Evolutionary conservation across 768 basidiomycete genomes (phyloP), one percentile per base, ranked within the genome.

Genomic region (Suillus hirtellus): DNA sequence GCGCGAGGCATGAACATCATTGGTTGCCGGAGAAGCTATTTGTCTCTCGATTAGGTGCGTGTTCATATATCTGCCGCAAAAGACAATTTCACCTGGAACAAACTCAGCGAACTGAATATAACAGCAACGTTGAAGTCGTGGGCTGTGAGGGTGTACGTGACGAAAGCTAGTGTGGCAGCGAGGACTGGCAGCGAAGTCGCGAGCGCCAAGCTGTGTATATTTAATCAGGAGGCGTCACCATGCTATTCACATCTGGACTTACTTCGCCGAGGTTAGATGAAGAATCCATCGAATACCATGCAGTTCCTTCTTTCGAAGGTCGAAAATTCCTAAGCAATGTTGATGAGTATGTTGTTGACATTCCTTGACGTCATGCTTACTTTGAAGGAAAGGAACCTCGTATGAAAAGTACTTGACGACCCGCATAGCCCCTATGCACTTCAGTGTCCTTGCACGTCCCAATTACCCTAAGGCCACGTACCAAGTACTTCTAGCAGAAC

Each of bases 361-460:
- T 35, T 31, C 21, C 62, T 61, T 43, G 14, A 60, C 27, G 58
- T 27, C 21, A 47, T 5, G 74, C 81, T 72, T 64, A 88, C 89
- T 79, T 65, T 85, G 79, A 50, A 89, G 72, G 73, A 89, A 90
- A 0, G 89, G 87, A 1, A 79, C 66, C 74, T 92, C 90, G 65
- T 89, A 90, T 34, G 84, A 87, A 71, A 92, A 92, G 68, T 87
- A 89, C 72, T 90, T 90, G 60, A 92, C 85, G n/a, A 89, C 81
- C 4, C 86, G 82, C 87, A 90, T 89, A 1, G 81, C 82, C 55
- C 83, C 84, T 82, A 59, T 40, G 44, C 43, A 37, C 19, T 24
- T 62, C 37, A 44, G 59, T 21, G 52, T 34, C 31, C 10, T 15
- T 31, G 44, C 62, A 14, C 17, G 54, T 53, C n/a, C 34, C 6